These are phyloP conservation scores for Sonneratia caseolaris DNA, from an alignment of 345 rosid species.

Conservation along the genomic window DNA sequence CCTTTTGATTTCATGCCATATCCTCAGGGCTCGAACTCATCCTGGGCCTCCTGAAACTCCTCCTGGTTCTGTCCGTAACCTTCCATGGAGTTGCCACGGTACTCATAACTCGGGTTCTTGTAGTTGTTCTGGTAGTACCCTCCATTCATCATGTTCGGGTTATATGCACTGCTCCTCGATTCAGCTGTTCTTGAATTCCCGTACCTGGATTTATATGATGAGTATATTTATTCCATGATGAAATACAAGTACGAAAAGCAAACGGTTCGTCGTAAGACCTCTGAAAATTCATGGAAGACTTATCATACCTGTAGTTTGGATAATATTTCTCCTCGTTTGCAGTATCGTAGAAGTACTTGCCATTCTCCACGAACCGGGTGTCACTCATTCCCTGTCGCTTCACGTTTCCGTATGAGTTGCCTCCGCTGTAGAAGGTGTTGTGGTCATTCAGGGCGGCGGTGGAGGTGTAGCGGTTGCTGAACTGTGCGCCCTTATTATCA, in stretches of 20 bases:
- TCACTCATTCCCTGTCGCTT: slow-evolving; percentile 39
- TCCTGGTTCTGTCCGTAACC: slow-evolving; percentile 10
- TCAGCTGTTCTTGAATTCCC: background rate
- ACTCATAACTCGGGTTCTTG: background rate
- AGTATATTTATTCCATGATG: background rate
- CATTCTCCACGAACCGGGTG: slow-evolving; percentile 36
- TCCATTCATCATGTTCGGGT: slow-evolving; percentile 2
- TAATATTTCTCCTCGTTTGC: slow-evolving; percentile 16
- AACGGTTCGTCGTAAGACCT: background rate
- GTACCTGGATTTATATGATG: background rate
- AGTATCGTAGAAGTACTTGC: slow-evolving; percentile 24
- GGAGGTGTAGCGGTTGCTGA: slow-evolving; percentile 17
- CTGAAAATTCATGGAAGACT: background rate
- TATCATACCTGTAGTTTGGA: slow-evolving; percentile 9
- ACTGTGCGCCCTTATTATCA: slow-evolving; percentile 9
- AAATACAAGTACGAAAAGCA: background rate
- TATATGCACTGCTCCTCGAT: slow-evolving; percentile 1
- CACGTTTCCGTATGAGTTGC: slow-evolving; percentile 13
- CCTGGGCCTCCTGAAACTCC: slow-evolving; percentile 7
- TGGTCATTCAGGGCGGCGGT: slow-evolving; percentile 8
- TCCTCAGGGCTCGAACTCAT: slow-evolving; percentile 11
- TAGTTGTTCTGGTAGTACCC: slow-evolving; percentile 6
- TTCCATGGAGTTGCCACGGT: slow-evolving; percentile 6
- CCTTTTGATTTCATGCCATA: background rate
- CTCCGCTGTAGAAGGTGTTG: slow-evolving; percentile 14